A percentile compares a stretch with the other conserved stretches of the same genome.
Conservation (phyloP, 495 filamentous ascomycete genomes). For the Hypoxylon lienhwacheense region DNA sequence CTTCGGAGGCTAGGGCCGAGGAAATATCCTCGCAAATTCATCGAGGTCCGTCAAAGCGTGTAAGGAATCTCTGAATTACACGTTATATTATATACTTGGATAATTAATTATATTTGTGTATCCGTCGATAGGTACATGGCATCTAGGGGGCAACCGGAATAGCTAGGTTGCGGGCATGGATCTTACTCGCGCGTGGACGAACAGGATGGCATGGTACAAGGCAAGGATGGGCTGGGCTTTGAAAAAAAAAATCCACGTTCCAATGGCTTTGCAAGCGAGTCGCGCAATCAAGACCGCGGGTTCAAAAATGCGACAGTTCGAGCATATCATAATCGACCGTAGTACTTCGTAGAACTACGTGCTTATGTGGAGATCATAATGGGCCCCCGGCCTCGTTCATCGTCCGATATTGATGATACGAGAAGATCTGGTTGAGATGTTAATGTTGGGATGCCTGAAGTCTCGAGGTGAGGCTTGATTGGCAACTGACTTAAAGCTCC, state of each 20-base stretch:
- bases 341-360: constrained; percentile 7
- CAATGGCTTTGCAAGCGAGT: constrained; percentile 25
- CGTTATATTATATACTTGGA: constrained; percentile 6
- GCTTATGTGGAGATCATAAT: constrained; percentile 15
- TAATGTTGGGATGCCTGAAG: constrained; percentile 21
- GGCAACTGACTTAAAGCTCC: constrained; percentile 5
- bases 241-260: constrained; percentile 31
- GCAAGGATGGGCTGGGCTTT: constrained; percentile 17
- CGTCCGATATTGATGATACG: constrained; percentile 9
- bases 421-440: constrained; percentile 15
- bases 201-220: constrained; percentile 8
- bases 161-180: constrained; percentile 22
- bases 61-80: constrained; percentile 4
- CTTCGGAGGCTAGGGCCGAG: constrained; percentile 36
- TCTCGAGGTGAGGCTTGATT: constrained; percentile 9
- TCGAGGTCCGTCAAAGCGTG: constrained; percentile 17
- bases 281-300: constrained; percentile 20
- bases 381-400: background rate
- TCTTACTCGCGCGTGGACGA: constrained; percentile 14
- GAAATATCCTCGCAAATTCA: constrained; percentile 23
- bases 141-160: constrained; percentile 16
- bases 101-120: background rate
- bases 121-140: too few relatives aligned
- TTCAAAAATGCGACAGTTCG: constrained; percentile 20
- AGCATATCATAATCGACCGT: constrained; percentile 27